Evolutionary conservation across 176 grass and related monocot genomes (phyloP).

Genomic region (Zea mays): Zm-B73-REFERENCE-NAM-5.0 NC_050097.1:88046501-88047000

Average conservation of each 20-base stretch:
- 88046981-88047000: slow-evolving; percentile 8
- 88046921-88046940: slow-evolving; percentile 33
- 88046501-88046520: too few species aligned
- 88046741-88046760: neutral
- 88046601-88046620: too few species aligned
- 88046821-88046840: slow-evolving; percentile 74
- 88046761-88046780: neutral
- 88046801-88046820: slow-evolving; percentile 74
- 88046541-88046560: too few species aligned
- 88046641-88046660: too few species aligned
- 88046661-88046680: too few species aligned
- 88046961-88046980: slow-evolving; percentile 18
- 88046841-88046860: slow-evolving; percentile 80
- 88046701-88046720: too few species aligned
- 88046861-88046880: slow-evolving; percentile 75
- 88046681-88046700: too few species aligned
- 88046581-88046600: too few species aligned
- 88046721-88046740: too few species aligned
- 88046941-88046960: slow-evolving; percentile 15
- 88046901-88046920: slow-evolving; percentile 86
- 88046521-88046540: too few species aligned
- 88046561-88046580: too few species aligned
- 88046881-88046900: slow-evolving; percentile 84
- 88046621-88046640: too few species aligned
- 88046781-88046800: slow-evolving; percentile 53